phyloP scores from a whole-genome alignment of 192 early-diverging fungal genomes.

The Geosiphon pyriformis region DNA sequence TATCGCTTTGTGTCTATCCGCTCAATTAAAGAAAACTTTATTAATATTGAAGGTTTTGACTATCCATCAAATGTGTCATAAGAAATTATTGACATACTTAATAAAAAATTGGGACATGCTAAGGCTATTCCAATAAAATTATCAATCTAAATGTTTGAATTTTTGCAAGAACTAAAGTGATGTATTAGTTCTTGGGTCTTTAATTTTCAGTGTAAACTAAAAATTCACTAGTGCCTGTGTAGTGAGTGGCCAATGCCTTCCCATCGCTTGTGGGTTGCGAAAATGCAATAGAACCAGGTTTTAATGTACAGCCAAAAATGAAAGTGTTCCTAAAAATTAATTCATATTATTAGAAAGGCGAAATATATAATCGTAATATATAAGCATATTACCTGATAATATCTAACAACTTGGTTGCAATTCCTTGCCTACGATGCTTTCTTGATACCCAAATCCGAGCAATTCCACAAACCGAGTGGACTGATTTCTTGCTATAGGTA shows the following conservation, averaged over 20 bases:
- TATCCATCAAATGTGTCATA: constrained; percentile 84
- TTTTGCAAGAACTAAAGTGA: not conserved
- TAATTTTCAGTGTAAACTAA: constrained; percentile 36
- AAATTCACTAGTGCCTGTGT: constrained; percentile 34
- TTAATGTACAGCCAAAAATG: constrained; percentile 35
- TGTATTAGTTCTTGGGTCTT: too few species aligned
- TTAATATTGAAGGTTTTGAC: constrained; percentile 66
- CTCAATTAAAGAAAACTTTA: constrained; percentile 93
- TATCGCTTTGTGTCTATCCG: constrained; percentile 89
- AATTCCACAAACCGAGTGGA: constrained; percentile 41
- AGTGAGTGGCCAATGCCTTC: constrained; percentile 33
- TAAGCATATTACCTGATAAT: constrained; percentile 26
- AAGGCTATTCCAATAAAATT: not conserved
- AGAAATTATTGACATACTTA: constrained; percentile 3
- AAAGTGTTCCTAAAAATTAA: constrained; percentile 25
- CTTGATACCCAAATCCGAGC: constrained; percentile 43
- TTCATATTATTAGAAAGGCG: not conserved
- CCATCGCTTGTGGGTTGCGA: constrained; percentile 48
- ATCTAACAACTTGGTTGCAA: constrained; percentile 38
- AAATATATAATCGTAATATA: not conserved
- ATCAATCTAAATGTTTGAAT: not conserved
- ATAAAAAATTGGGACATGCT: not conserved
- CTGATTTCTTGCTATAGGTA: constrained; percentile 25
- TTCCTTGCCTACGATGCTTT: constrained; percentile 28
- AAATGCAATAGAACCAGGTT: constrained; percentile 33